phyloP scores from a whole-genome alignment of 352 stramenopile genomes.

The Globisporangium iwayamae region DNA sequence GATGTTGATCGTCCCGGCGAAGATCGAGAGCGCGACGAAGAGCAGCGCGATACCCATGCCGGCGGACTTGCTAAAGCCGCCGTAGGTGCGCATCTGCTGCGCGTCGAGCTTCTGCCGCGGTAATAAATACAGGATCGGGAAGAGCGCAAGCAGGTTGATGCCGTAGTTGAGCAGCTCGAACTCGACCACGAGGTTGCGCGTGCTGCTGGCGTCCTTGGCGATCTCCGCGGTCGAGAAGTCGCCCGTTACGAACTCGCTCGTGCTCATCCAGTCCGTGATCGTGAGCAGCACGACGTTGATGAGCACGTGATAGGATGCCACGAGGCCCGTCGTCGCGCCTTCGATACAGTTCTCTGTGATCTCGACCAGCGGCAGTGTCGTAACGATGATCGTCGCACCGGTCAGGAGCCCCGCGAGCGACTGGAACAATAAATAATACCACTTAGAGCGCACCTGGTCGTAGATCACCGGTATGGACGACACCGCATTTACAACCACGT shows the following conservation, averaged over 20 bases:
- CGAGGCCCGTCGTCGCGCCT: constrained; percentile 58
- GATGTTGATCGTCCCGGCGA: constrained; percentile 42
- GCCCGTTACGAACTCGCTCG: constrained; percentile 30
- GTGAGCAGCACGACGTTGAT: constrained; percentile 59
- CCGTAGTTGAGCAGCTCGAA: constrained; percentile 43
- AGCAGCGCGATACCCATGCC: constrained; percentile 34
- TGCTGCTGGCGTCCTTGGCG: constrained; percentile 25
- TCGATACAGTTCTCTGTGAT: constrained; percentile 74
- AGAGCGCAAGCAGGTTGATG: constrained; percentile 50
- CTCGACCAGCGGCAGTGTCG: constrained; percentile 61
- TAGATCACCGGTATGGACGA: constrained; percentile 49
- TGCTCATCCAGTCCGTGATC: constrained; percentile 54
- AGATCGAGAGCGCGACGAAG: constrained; percentile 41
- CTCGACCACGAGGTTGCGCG: constrained; percentile 31
- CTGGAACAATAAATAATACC: constrained; percentile 43
- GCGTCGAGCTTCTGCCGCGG: constrained; percentile 59
- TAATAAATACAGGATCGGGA: constrained; percentile 66
- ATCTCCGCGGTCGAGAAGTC: constrained; percentile 38
- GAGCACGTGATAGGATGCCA: constrained; percentile 58
- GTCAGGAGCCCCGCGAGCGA: constrained; percentile 41
- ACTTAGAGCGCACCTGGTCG: constrained; percentile 33
- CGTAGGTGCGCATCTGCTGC: constrained; percentile 59
- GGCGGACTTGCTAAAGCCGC: constrained; percentile 35
- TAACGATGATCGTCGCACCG: constrained; percentile 41
- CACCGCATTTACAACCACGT: constrained; percentile 30